Base-by-base conservation (phyloP, 257 asterid genomes). In the Rhazya stricta region DNA sequence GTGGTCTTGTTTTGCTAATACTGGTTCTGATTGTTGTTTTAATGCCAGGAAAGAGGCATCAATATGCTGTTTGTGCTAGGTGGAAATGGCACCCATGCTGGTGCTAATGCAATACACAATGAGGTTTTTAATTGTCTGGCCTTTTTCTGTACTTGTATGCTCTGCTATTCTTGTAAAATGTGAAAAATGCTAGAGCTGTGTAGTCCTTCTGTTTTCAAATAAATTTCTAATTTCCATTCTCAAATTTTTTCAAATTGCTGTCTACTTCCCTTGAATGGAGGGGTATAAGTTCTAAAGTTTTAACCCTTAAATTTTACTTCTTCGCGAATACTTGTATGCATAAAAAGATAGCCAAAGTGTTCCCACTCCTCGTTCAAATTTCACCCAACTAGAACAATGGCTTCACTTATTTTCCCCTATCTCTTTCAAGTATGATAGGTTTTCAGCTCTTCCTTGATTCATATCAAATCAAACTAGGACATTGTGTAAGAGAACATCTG, bases 11-110 rank as follows among this genome's bases (percentile, higher is more conserved):
- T 51, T 74, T 69, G 41, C 78, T 76, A 73, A 75, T 56, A 36
- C n/a, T 73, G 72, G 80, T 51, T 73, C 67, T 72, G 60, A 50
- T 68, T 54, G 69, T 65, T 72, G 69, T 42, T 67, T 71, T 65
- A 69, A 77, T 87, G 75, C 67, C 96, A 94, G 99, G 89, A 89
- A 81, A 85, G 94, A 83, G 97, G 97, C 77, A 89, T 94, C 78
- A 92, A 90, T 78, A 90, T 94, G 97, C 93, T 94, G 74, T 94
- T 92, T 74, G 96, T 94, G 79, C 91, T 94, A 42, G 99, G 99
- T 79, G 99, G 99, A 84, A 92, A 94, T 82, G 99, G 97, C 74
- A 94, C 99, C 32, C 99, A 94, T 83, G 97, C 97, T 82, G 99
- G 97, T 68, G 97, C 99, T 79, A 87, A 92, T 80, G 97, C 96